Evolutionary conservation across 352 stramenopile genomes (phyloP), one percentile per base, ranked within the genome.

Genomic region (Elongisporangium anandrum): DNA sequence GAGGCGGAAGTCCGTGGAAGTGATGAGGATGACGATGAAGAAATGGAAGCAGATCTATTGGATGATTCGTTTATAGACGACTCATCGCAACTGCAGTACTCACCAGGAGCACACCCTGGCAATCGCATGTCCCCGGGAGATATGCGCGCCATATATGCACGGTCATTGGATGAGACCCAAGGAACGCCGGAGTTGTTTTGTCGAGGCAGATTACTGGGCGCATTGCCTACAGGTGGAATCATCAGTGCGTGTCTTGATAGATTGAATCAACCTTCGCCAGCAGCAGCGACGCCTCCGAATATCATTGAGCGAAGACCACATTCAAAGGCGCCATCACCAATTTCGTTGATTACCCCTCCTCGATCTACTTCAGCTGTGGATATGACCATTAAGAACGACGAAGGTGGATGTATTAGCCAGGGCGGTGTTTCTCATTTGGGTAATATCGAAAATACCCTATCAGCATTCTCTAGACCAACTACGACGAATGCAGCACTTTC

Each of bases 11-110:
- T 86, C 54, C 70, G 68, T 59, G 82, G 75, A 17, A 72, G 63
- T n/a, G 77, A 87, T 19, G 79, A 87, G 13, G 79, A 91, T 15
- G 77, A 91, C 26, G 66, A 80, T 60, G 70, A 77, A 20, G 61
- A 68, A 53, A 59, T 63, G 23, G 68, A 64, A 9, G 52, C 52
- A 3, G 65, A 87, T 50, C 75, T 69, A 17, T 61, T 71, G 2
- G 81, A 92, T 50, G 65, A 82, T 23, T 88, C 81, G 26, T 94
- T 94, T 45, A 94, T 94, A 54, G 85, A 94, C 54, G 75, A 94
- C 70, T 90, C 81, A 1, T 92, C 85, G 3, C 85, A 94, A 60
- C 57, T 93, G 38, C 49, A 90, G n/a, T 93, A 88, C 62, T 92
- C 84, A 7, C 81, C 68, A 17, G 54, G 20, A 21, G 26, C 53